Conservation (phyloP, 2,329 filamentous ascomycete genomes). For the Verticillium longisporum region DNA sequence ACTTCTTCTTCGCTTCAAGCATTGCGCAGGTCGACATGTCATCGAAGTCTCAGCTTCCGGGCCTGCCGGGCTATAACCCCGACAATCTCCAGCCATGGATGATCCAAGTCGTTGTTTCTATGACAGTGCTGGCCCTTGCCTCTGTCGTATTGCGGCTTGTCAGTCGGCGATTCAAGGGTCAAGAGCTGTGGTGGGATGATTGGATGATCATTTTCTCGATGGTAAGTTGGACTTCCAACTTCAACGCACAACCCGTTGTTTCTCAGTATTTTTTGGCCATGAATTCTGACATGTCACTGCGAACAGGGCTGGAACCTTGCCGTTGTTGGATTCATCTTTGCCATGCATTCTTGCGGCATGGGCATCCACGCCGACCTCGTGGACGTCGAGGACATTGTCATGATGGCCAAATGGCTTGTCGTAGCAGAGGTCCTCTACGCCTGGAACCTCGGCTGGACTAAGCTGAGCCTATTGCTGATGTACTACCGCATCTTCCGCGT, state of each 20-base stretch:
- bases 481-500: constrained; percentile 45
- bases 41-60: constrained; percentile 11
- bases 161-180: constrained; percentile 32
- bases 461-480: constrained; percentile 42
- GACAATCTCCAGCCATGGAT: constrained; percentile 35
- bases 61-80: constrained; percentile 23
- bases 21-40: not conserved
- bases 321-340: constrained; percentile 40
- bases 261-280: not conserved
- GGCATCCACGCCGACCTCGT: constrained; percentile 36
- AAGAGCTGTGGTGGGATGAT: constrained; percentile 42
- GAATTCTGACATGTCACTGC: not conserved
- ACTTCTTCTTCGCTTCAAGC: not conserved
- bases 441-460: constrained; percentile 42
- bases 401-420: constrained; percentile 39
- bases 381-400: constrained; percentile 25
- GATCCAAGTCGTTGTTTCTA: constrained; percentile 28
- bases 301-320: constrained; percentile 30
- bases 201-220: constrained; percentile 41
- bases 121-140: constrained; percentile 32
- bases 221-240: constrained; percentile 20
- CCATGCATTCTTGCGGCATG: constrained; percentile 38
- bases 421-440: constrained; percentile 40
- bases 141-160: constrained; percentile 31
- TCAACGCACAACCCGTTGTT: not conserved